Evolutionary conservation across 2,329 filamentous ascomycete species (phyloP).

Genomic region (Neonectria hederae): DNA sequence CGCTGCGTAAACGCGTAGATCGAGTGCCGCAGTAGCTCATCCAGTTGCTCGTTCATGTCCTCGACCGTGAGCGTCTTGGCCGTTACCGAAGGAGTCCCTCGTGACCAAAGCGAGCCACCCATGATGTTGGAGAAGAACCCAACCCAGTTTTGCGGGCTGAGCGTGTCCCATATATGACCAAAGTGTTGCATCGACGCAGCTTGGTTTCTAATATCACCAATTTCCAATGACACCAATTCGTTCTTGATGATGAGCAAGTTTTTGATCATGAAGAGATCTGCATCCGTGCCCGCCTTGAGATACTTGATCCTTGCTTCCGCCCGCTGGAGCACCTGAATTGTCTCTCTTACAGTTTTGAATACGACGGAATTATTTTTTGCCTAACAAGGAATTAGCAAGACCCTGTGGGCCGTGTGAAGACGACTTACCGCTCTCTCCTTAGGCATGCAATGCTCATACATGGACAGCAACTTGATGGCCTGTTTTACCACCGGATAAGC

Average conservation of each 20-base stretch:
- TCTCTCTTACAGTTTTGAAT: conserved; percentile 85
- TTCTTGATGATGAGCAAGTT: conserved; percentile 96
- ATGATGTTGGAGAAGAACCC: conserved; percentile 68
- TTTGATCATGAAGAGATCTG: conserved; percentile 91
- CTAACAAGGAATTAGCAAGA: conserved; percentile 35
- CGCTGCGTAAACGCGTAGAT: conserved; percentile 71
- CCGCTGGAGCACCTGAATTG: conserved; percentile 81
- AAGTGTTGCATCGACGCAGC: conserved; percentile 66
- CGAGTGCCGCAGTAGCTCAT: conserved; percentile 68
- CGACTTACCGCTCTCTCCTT: conserved; percentile 68
- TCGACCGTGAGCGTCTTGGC: conserved; percentile 57
- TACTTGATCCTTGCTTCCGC: conserved; percentile 77
- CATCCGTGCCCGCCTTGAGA: conserved; percentile 70
- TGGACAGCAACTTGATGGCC: conserved; percentile 65
- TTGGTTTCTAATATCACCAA: conserved; percentile 72
- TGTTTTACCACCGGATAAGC: conserved; percentile 67
- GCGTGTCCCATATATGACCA: conserved; percentile 70
- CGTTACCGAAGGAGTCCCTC: conserved; percentile 47
- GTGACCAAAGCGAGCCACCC: conserved; percentile 63
- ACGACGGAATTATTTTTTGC: conserved; percentile 63
- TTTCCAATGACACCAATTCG: conserved; percentile 94
- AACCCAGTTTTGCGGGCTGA: conserved; percentile 66
- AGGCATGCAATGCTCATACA: conserved; percentile 73
- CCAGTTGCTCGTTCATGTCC: conserved; percentile 72
- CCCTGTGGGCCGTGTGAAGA: background rate